A percentile compares a stretch with the other conserved stretches of the same genome.
These are phyloP conservation scores for Talaromyces proteolyticus DNA, from an alignment of 495 filamentous ascomycete genomes.

Conservation along the genomic window DNA sequence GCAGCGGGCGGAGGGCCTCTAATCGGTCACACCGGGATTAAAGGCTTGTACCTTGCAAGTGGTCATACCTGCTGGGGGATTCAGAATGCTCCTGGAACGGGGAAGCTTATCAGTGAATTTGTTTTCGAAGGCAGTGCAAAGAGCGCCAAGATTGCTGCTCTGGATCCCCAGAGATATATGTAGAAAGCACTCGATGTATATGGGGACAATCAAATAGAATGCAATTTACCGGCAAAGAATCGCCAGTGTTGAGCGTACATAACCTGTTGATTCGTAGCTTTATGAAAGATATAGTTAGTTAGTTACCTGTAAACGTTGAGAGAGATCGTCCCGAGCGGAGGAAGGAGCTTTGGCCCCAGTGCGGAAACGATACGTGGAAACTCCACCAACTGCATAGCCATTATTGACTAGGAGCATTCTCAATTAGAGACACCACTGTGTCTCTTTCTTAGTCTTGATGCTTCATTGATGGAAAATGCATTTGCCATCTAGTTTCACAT, in stretches of 20 bases:
- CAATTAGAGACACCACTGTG: conserved; percentile 3
- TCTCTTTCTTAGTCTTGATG: conserved; percentile 4
- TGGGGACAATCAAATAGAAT: neutral
- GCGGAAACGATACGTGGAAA: conserved; percentile 7
- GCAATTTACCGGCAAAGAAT: too few species aligned
- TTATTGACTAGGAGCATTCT: neutral
- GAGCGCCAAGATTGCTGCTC: conserved; percentile 64
- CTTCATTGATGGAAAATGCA: conserved; percentile 3
- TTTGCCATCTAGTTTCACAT: neutral
- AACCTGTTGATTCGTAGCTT: too few species aligned
- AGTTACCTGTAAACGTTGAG: neutral
- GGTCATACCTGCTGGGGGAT: conserved; percentile 99
- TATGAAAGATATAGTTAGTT: neutral
- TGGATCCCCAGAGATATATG: conserved; percentile 60
- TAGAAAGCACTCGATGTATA: conserved; percentile 10
- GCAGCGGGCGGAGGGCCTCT: conserved; percentile 61
- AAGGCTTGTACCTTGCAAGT: conserved; percentile 76
- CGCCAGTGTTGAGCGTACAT: too few species aligned
- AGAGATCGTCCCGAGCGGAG: conserved; percentile 1
- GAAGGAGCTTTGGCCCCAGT: neutral
- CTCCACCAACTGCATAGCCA: neutral
- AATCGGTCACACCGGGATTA: conserved; percentile 67
- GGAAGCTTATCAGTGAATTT: conserved; percentile 81
- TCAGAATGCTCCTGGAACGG: conserved; percentile 90
- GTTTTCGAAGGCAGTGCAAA: conserved; percentile 73